Conservation (phyloP, 2,329 filamentous ascomycete species). For the Colletotrichum chlorophyti region DNA sequence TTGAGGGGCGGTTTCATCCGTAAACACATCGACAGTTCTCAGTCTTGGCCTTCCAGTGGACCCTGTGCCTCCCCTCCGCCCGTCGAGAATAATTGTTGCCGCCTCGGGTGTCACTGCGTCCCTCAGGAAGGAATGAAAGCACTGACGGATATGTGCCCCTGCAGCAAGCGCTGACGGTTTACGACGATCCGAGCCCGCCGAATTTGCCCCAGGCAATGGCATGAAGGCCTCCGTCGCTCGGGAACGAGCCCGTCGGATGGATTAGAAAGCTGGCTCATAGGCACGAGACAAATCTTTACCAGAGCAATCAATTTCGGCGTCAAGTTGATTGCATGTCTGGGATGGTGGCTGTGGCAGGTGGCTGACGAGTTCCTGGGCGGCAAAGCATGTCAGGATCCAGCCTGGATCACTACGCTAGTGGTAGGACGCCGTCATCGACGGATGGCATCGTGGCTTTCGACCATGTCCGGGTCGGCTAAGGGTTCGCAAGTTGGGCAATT, state of each 20-base stretch:
- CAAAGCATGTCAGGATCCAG: not conserved
- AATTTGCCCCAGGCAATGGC: conserved; percentile 19
- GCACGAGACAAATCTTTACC: not conserved
- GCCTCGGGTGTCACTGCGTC: conserved; percentile 13
- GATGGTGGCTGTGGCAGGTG: conserved; percentile 3
- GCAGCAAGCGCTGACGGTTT: not conserved
- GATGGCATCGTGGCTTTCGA: conserved; percentile 11
- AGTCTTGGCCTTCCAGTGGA: conserved; percentile 9
- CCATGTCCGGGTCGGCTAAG: conserved; percentile 4
- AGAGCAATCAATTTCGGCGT: conserved; percentile 6
- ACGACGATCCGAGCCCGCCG: conserved; percentile 8
- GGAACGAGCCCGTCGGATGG: too few relatives aligned
- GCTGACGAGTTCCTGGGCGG: not conserved
- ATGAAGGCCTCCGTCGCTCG: conserved; percentile 1
- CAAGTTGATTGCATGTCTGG: not conserved
- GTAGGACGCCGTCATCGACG: conserved; percentile 1
- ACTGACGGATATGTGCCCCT: conserved; percentile 1
- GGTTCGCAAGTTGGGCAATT: conserved; percentile 17
- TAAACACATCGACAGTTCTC: conserved; percentile 6
- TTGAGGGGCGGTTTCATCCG: conserved; percentile 28
- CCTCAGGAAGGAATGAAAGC: not conserved
- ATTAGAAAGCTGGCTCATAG: too few relatives aligned
- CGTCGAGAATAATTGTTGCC: conserved; percentile 6
- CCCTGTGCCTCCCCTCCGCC: conserved; percentile 18
- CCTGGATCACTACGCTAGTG: conserved; percentile 1